These are phyloP conservation scores for Fusarium lateritium DNA, from an alignment of 2,329 filamentous ascomycete genomes.

Conservation along the genomic window DNA sequence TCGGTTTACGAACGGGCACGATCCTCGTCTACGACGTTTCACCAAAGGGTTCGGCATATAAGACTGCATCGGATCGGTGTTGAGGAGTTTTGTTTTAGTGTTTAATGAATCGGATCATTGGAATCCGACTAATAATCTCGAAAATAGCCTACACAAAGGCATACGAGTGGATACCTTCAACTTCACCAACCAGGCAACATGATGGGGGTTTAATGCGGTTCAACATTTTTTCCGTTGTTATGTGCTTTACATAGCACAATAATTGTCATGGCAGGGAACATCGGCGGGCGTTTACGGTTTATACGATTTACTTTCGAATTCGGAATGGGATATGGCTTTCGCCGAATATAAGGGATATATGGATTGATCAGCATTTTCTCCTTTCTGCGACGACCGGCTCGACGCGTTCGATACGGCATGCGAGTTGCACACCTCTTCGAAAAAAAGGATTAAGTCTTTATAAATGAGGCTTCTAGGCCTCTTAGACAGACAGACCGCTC, in stretches of 20 bases:
- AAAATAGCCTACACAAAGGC: constrained; percentile 17
- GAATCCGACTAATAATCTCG: constrained; percentile 43
- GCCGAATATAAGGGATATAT: constrained; percentile 19
- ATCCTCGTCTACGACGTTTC: constrained; percentile 43
- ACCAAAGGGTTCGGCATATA: constrained; percentile 47
- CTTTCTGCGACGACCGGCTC: constrained; percentile 31
- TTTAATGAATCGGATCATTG: constrained; percentile 36
- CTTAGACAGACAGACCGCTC: constrained; percentile 50
- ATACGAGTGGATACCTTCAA: constrained; percentile 28
- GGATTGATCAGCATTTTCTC: constrained; percentile 20
- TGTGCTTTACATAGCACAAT: constrained; percentile 27
- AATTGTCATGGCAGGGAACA: constrained; percentile 29
- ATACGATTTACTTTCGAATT: constrained; percentile 38
- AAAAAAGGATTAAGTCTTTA: constrained; percentile 21
- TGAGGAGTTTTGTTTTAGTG: constrained; percentile 47
- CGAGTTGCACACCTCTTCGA: constrained; percentile 21
- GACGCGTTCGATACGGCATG: constrained; percentile 21
- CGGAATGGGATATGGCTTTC: constrained; percentile 21
- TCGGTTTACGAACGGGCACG: constrained; percentile 44
- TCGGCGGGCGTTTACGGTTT: constrained; percentile 39
- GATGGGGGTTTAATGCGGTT: constrained; percentile 31
- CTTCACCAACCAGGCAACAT: constrained; percentile 28
- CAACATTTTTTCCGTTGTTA: constrained; percentile 22
- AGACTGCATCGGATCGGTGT: constrained; percentile 55
- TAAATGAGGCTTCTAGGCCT: constrained; percentile 44